A percentile compares a stretch with the other conserved stretches of the same genome.
phyloP scores from a whole-genome alignment of 73 alveolate genomes.

The Breviolum minutum region DNA sequence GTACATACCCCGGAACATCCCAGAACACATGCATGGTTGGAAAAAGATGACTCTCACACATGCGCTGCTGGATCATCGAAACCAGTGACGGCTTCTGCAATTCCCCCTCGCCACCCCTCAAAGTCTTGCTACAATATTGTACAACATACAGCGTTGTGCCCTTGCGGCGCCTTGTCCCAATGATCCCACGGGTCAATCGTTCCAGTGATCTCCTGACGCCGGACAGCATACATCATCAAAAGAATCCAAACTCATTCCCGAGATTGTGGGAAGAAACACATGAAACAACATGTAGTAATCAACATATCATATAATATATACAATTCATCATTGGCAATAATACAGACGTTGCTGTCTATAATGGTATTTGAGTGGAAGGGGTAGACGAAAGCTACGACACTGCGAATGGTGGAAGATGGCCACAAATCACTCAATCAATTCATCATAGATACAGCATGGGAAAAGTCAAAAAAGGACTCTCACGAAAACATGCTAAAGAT shows the following conservation, averaged over 20 bases:
- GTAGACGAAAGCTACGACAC: neutral
- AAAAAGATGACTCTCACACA: neutral
- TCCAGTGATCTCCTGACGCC: conserved; percentile 58
- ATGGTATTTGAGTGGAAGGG: neutral
- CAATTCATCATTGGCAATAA: neutral
- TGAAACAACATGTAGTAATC: neutral
- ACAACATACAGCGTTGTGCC: neutral
- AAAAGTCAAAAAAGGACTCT: neutral
- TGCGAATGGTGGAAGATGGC: neutral
- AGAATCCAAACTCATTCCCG: neutral
- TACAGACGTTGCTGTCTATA: neutral
- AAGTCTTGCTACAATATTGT: neutral
- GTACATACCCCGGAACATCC: no score
- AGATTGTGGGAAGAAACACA: neutral
- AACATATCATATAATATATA: neutral
- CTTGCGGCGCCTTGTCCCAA: conserved; percentile 71
- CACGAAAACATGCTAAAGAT: neutral
- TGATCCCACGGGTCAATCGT: conserved; percentile 79
- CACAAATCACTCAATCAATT: neutral
- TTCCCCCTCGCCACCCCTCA: neutral
- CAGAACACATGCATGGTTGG: no score
- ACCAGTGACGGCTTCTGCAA: neutral
- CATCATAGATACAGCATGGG: neutral
- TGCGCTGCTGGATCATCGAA: neutral
- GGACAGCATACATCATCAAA: neutral